Evolutionary conservation across 2,329 filamentous ascomycete genomes (phyloP), one percentile per base, ranked within the genome.

Genomic region (Aureobasidium namibiae): DNA sequence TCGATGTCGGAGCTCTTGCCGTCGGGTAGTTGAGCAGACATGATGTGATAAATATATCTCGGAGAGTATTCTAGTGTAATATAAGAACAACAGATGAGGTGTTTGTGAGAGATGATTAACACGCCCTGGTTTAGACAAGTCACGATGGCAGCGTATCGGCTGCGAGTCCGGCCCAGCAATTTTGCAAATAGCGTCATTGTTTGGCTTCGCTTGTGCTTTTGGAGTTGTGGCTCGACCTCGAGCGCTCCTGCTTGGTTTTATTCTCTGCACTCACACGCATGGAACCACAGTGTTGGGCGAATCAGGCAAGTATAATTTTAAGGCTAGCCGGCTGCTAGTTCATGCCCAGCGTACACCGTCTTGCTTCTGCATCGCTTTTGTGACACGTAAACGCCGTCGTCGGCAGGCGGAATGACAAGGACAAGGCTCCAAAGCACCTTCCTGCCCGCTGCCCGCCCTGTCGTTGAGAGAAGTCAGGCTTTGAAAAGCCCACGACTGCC

Each of bases 1-100:
- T 73, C 70, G 26, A 86, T 70, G 34, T 79, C 73, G 1, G 80
- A 72, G 2, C 31, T 13, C 14, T 48, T 60, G 13, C 39, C 34
- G 33, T 54, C 49, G 14, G 57, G 57, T 11, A 52, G 38, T n/a
- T 52, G 45, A 8, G 18, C 26, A 56, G 38, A 34, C 52, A 56
- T 56, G 29, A 9, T n/a, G n/a, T 5, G 21, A n/a, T 52, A n/a
- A 9, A 34, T 29, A n/a, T 52, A 11, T 16, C 4, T 18, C 23
- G n/a, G 4, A 31, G 42, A 21, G 38, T 53, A 41, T 29, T n/a
- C 9, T 41, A 14, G 29, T 8, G 6, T 7, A 6, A 16, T 29
- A 8, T n/a, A n/a, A n/a, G n/a, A 11, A 53, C 18, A 36, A 16
- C 14, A 14, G 36, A 21, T 31, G 36, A 41, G 24, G 14, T 39